Evolutionary conservation across 176 grass and related monocot species (phyloP), one percentile per base, ranked within the genome.

Genomic region (Zea luxurians): DNA sequence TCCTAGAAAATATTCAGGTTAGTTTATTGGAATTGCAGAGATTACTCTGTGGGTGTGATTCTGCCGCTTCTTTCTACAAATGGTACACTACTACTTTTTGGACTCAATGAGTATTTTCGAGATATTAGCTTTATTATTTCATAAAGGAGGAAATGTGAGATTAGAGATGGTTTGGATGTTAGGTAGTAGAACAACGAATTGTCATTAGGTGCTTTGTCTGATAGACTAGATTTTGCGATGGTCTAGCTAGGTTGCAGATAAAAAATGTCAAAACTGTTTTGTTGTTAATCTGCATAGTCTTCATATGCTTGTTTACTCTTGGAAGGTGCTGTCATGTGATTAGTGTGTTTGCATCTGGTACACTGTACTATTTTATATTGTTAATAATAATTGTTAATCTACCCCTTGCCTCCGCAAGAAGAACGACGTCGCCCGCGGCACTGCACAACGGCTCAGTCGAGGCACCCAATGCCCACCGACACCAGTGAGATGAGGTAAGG

Each of bases 101-200:
- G 5, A 4, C 17, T 17, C 6, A 35, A 38, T 15, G 9, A 62
- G 3, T 72, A 20, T 42, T 64, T 64, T 73, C 1, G 13, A 35
- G 37, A 36, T 64, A 67, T 16, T 55, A 13, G 3, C 55, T 13
- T 53, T 18, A 70, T 35, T 83, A 59, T 46, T 55, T 45, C 80
- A 55, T 2, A 55, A 45, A 54, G 0, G 50, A 38, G 46, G 12
- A 17, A 8, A 21, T 47, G 36, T 48, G 38, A 35, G 34, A 13
- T 67, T n/a, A 15, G 18, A 54, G 13, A 45, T 53, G 35, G 34
- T 18, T 48, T 74, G 7, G 46, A 16, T 69, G 38, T 27, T 27
- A 27, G 38, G 15, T 27, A 18, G 21, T 70, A 37, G 7, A 70
- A 60, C 45, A 46, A 36, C 2, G 3, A 2, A 60, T 59, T 61